Conservation (phyloP, 805 yeast genomes). For the Millerago galiae region DNA sequence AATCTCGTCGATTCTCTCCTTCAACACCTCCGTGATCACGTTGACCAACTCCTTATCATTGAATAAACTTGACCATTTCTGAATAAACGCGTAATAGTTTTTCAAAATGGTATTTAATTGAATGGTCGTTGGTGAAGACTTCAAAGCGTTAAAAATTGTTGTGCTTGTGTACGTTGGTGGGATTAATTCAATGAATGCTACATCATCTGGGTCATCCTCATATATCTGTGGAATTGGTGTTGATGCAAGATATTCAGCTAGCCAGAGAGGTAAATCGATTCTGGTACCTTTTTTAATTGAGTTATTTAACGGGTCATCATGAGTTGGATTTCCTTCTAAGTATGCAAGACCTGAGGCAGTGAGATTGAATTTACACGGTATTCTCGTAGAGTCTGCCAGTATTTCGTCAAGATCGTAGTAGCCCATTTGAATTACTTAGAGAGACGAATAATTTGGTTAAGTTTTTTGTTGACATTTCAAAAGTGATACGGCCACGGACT, state of each 20-base stretch:
- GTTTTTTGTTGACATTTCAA: too few relatives aligned
- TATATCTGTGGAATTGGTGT: slow-evolving; percentile 24
- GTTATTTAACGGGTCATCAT: not conserved
- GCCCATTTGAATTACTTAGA: slow-evolving; percentile 20
- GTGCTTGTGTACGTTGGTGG: slow-evolving; percentile 65
- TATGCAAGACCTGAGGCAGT: slow-evolving; percentile 86
- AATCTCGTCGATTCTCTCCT: slow-evolving; percentile 62
- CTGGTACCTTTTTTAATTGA: slow-evolving; percentile 6
- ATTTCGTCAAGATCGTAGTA: slow-evolving; percentile 78
- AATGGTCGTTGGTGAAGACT: slow-evolving; percentile 59
- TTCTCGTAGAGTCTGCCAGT: slow-evolving; percentile 55
- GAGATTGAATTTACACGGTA: slow-evolving; percentile 75
- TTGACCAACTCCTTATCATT: slow-evolving; percentile 56
- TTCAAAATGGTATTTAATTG: slow-evolving; percentile 62
- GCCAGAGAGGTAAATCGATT: slow-evolving; percentile 81
- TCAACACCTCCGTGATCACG: slow-evolving; percentile 43
- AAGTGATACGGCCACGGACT: too few relatives aligned
- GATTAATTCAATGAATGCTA: slow-evolving; percentile 58
- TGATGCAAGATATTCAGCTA: slow-evolving; percentile 71
- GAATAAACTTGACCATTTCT: slow-evolving; percentile 73
- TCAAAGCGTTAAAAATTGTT: slow-evolving; percentile 74
- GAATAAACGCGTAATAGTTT: slow-evolving; percentile 62
- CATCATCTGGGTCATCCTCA: not conserved
- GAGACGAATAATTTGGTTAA: too few relatives aligned
- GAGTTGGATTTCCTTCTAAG: slow-evolving; percentile 65